Conservation (phyloP, 768 basidiomycete species). For the Podaxis sp. region DNA sequence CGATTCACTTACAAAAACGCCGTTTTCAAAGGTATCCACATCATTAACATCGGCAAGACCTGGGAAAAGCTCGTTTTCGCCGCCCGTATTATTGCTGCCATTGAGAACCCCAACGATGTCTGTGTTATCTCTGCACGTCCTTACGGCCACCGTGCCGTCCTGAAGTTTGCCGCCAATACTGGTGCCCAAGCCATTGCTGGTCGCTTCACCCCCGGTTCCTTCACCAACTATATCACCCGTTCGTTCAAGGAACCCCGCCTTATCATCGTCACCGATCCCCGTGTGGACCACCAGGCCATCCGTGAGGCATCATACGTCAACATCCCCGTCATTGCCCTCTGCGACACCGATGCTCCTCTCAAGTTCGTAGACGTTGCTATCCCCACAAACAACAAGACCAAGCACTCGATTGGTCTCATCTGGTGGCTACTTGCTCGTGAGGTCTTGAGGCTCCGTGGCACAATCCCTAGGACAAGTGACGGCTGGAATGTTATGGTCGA, state of each 20-base stretch:
- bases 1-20: constrained; percentile 6
- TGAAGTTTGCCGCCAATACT: constrained; percentile 98
- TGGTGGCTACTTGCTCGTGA: constrained; percentile 99
- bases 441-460: constrained; percentile 93
- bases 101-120: constrained; percentile 98
- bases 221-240: constrained; percentile 99
- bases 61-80: constrained; percentile 99
- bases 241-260: constrained; percentile 99
- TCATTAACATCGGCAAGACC: constrained; percentile 98
- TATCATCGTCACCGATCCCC: constrained; percentile 97
- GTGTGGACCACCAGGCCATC: constrained; percentile 99
- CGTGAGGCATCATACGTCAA: constrained; percentile 99
- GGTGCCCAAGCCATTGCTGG: constrained; percentile 99
- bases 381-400: constrained; percentile 99
- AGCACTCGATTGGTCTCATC: constrained; percentile 94
- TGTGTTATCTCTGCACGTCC: constrained; percentile 98
- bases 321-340: constrained; percentile 99
- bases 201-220: constrained; percentile 97
- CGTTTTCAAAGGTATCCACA: constrained; percentile 75
- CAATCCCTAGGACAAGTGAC: constrained; percentile 86
- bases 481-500: constrained; percentile 99
- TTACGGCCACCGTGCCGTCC: constrained; percentile 98
- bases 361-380: constrained; percentile 98
- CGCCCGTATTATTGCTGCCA: constrained; percentile 94
- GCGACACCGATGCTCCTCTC: constrained; percentile 97